Conservation (phyloP, 2,329 filamentous ascomycete genomes). For the Stachybotrys echinatus region DNA sequence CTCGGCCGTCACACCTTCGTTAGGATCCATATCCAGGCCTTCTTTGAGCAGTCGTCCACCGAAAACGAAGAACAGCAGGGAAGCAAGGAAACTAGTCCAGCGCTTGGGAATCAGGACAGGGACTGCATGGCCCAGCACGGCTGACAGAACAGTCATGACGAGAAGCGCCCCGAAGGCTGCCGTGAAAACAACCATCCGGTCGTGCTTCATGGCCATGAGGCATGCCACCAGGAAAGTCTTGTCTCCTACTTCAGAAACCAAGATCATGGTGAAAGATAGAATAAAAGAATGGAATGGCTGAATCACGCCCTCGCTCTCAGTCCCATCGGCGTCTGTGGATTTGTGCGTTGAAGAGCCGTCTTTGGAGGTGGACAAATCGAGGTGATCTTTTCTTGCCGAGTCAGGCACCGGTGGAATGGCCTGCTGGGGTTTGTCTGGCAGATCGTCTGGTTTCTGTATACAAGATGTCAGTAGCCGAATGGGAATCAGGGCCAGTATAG, state of each 20-base stretch:
- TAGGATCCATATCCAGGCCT: constrained; percentile 79
- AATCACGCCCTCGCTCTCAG: constrained; percentile 55
- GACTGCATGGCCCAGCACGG: constrained; percentile 85
- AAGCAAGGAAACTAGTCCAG: constrained; percentile 84
- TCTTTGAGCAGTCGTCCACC: constrained; percentile 79
- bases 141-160: constrained; percentile 92
- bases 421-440: constrained; percentile 74
- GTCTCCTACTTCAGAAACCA: constrained; percentile 95
- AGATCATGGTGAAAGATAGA: constrained; percentile 93
- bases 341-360: constrained; percentile 11
- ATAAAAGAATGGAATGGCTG: constrained; percentile 83
- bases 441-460: constrained; percentile 69
- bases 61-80: constrained; percentile 83
- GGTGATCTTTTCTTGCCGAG: constrained; percentile 59
- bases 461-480: constrained; percentile 11
- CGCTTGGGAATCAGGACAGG: constrained; percentile 84
- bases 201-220: constrained; percentile 98
- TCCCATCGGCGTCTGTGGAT: constrained; percentile 22
- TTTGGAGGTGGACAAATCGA: constrained; percentile 37
- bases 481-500: not conserved
- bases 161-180: constrained; percentile 89
- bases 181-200: constrained; percentile 86
- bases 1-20: constrained; percentile 91
- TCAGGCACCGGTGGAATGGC: constrained; percentile 65
- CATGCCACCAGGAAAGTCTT: constrained; percentile 97